Percentiles rank a stretch among this genome's conserved stretches.
These are phyloP conservation scores for Raffaelea arxii DNA, from an alignment of 2,329 filamentous ascomycete genomes.

Conservation along the genomic window DNA sequence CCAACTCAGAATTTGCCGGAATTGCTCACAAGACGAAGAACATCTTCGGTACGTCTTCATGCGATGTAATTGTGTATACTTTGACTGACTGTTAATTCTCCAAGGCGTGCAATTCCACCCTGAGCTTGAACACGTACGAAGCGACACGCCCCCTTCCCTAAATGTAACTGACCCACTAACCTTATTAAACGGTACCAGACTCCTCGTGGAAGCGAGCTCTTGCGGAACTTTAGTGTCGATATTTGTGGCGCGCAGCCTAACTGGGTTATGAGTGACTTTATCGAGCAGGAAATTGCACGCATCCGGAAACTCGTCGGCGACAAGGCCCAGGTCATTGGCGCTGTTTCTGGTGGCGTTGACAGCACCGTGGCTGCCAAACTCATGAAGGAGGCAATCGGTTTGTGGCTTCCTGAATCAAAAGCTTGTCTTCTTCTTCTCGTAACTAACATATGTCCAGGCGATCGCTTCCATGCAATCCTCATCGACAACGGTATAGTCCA, in stretches of 20 bases:
- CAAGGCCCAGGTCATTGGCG: slow-evolving; percentile 60
- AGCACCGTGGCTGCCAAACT: slow-evolving; percentile 79
- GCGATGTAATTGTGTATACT: slow-evolving; percentile 1
- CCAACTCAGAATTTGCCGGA: slow-evolving; percentile 67
- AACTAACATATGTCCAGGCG: slow-evolving; percentile 29
- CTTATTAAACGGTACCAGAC: slow-evolving; percentile 27
- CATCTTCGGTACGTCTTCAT: slow-evolving; percentile 46
- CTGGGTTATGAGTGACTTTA: slow-evolving; percentile 83
- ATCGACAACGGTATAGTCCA: slow-evolving; percentile 84
- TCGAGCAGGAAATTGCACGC: slow-evolving; percentile 67
- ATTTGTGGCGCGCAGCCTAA: slow-evolving; percentile 70
- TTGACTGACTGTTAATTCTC: slow-evolving; percentile 7
- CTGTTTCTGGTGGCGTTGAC: slow-evolving; percentile 66
- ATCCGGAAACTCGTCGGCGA: slow-evolving; percentile 77
- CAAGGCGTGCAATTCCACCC: slow-evolving; percentile 77
- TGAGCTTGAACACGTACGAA: slow-evolving; percentile 44
- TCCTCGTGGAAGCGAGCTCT: slow-evolving; percentile 55
- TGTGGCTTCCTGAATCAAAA: background rate
- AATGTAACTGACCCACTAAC: background rate
- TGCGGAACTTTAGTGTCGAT: slow-evolving; percentile 73
- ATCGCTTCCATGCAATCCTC: slow-evolving; percentile 59
- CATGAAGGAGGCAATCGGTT: slow-evolving; percentile 60
- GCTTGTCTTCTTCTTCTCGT: too few relatives aligned
- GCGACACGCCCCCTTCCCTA: too few relatives aligned
- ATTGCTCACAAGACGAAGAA: slow-evolving; percentile 62